These are phyloP conservation scores for Corynespora cassiicola DNA, from an alignment of 2,329 filamentous ascomycete species.

Conservation along the genomic window DNA sequence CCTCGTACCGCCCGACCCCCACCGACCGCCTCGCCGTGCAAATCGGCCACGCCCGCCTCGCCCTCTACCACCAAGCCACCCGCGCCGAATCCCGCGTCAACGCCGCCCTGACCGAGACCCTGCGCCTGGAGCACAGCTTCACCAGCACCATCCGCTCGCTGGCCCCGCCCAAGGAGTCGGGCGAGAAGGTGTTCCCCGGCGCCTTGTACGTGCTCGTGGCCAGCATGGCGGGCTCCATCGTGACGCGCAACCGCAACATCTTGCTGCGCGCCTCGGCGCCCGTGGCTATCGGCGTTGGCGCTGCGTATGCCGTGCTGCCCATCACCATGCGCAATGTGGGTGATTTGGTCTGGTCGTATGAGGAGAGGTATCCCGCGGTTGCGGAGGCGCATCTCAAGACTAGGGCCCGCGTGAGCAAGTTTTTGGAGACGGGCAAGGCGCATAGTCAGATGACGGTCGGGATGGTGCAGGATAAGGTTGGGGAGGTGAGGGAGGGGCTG, in stretches of 20 bases:
- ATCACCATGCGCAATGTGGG: constrained; percentile 89
- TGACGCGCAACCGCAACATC: constrained; percentile 86
- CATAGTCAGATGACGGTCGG: constrained; percentile 74
- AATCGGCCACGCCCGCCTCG: constrained; percentile 79
- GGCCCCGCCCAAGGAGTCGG: constrained; percentile 82
- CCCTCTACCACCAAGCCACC: constrained; percentile 77
- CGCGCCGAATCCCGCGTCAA: constrained; percentile 84
- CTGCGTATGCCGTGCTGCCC: constrained; percentile 84
- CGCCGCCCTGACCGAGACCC: constrained; percentile 76
- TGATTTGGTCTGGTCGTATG: constrained; percentile 88
- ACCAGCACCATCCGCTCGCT: constrained; percentile 88
- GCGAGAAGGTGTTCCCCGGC: constrained; percentile 89
- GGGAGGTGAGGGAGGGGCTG: constrained; percentile 74
- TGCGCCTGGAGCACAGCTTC: constrained; percentile 87
- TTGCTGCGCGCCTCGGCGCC: constrained; percentile 79
- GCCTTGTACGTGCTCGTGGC: constrained; percentile 91
- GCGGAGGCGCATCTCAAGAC: constrained; percentile 80
- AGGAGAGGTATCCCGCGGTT: constrained; percentile 84
- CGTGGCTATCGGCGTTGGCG: constrained; percentile 78
- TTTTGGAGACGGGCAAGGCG: constrained; percentile 75
- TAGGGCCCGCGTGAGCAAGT: constrained; percentile 71
- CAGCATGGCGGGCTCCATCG: constrained; percentile 92
- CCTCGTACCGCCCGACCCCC: constrained; percentile 67
- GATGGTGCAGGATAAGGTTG: constrained; percentile 83
- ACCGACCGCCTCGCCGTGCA: constrained; percentile 88